Evolutionary conservation across 768 basidiomycete genomes (phyloP), one percentile per base, ranked within the genome.

Genomic region (Paxillus rubicundulus): DNA sequence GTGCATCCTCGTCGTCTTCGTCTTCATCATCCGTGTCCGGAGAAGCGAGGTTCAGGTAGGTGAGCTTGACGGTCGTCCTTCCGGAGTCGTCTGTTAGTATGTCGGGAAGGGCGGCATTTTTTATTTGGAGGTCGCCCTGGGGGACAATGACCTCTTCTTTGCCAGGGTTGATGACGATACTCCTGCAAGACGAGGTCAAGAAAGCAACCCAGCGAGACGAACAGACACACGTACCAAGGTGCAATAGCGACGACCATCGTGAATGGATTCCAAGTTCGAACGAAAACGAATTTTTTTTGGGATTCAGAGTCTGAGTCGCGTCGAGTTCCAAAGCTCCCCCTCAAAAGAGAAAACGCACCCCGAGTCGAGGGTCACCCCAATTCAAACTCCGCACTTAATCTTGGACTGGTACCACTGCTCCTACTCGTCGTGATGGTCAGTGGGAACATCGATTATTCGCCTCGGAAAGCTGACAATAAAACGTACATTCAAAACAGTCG

Each of bases 31-130:
- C 75, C 0, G 76, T 74, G 4, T 76, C 75, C 1, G 63, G 53
- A 14, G 59, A 58, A 18, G 61, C 51, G 47, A 73, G 72, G 41
- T 65, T 67, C 67, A 70, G 63, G 57, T 86, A 88, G 21, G 74
- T 76, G 52, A 91, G 72, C 69, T 89, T 91, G 60, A 89, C 74
- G 18, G 83, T 79, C 21, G 85, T 84, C 49, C 88, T 75, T 13
- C 78, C 81, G 33, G 74, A 71, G 45, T 73, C 61, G 66, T 92
- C 86, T 36, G 70, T 75, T 51, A 95, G 73, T 59, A 82, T 77
- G 52, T 90, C 86, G 47, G 87, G 87, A 45, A 94, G 82, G 2
- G 92, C 81, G 41, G 85, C 83, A 66, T 92, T 93, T 64, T 89
- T 92, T 64, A 97, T 81, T 64, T 80, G 78, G 64, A 95, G 72